These are phyloP conservation scores for Syzygium syzygioides DNA, from an alignment of 441 rosid genomes.

Conservation along the genomic window DNA sequence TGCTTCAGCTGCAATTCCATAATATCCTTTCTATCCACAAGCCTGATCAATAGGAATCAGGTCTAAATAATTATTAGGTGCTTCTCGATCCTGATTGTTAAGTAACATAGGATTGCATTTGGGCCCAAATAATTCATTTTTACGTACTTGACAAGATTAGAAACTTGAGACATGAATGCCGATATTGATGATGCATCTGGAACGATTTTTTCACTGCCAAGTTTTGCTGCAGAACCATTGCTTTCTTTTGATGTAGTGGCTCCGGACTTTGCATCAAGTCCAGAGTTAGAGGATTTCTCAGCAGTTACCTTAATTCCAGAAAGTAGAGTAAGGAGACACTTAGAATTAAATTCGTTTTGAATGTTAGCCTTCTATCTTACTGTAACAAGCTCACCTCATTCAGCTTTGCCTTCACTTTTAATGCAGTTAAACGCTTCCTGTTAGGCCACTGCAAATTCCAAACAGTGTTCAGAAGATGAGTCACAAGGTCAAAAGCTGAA, in stretches of 20 bases:
- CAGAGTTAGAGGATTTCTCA: conserved; percentile 44
- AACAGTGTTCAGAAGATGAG: not conserved
- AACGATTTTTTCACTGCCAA: conserved; percentile 9
- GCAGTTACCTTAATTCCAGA: conserved; percentile 33
- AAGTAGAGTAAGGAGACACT: not conserved
- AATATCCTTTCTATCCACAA: conserved; percentile 89
- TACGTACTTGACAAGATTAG: conserved; percentile 79
- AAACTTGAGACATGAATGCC: conserved; percentile 82
- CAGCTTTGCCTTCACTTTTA: conserved; percentile 41
- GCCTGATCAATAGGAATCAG: conserved; percentile 37
- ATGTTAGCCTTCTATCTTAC: conserved; percentile 4
- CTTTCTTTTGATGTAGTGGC: conserved; percentile 31
- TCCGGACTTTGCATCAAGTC: conserved; percentile 20
- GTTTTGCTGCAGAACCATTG: conserved; percentile 21
- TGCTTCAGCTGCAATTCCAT: conserved; percentile 85
- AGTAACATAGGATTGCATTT: not conserved
- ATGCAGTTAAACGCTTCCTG: conserved; percentile 30
- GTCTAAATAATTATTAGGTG: not conserved
- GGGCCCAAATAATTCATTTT: not conserved
- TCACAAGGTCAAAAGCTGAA: not conserved
- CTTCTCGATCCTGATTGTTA: not conserved
- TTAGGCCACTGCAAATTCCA: conserved; percentile 26
- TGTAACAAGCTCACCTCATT: conserved; percentile 42
- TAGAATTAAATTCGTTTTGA: not conserved
- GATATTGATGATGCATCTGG: conserved; percentile 46